Percentiles rank a stretch among this genome's conserved stretches.
Conservation (phyloP, 2,329 filamentous ascomycete species). For the Ustilaginoidea virens region DNA sequence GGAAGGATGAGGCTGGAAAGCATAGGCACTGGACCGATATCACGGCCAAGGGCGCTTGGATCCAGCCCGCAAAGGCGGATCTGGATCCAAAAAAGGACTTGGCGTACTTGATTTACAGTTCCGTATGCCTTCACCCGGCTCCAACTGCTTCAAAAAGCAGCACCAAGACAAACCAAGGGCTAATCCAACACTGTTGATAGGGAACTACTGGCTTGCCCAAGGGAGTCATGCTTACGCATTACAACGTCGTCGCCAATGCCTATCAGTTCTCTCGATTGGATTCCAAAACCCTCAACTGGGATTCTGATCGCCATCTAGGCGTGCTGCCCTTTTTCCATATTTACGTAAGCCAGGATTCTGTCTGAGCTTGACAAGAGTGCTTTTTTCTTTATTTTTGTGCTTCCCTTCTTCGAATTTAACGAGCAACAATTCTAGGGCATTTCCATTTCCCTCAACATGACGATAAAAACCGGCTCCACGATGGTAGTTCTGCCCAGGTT, state of each 20-base stretch:
- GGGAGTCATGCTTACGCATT: slow-evolving; percentile 74
- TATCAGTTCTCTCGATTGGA: slow-evolving; percentile 40
- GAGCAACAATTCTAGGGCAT: slow-evolving; percentile 15
- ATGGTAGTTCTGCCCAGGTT: slow-evolving; percentile 62
- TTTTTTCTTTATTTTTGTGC: neutral
- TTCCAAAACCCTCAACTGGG: slow-evolving; percentile 35
- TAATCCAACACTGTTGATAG: slow-evolving; percentile 7
- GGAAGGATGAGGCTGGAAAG: slow-evolving; percentile 37
- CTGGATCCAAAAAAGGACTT: slow-evolving; percentile 57
- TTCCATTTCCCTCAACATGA: slow-evolving; percentile 14
- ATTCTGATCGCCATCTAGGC: slow-evolving; percentile 58
- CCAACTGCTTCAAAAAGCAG: neutral
- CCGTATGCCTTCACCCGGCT: slow-evolving; percentile 18
- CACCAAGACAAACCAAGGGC: neutral
- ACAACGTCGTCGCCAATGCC: slow-evolving; percentile 66
- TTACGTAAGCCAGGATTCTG: too few species aligned
- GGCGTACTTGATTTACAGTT: slow-evolving; percentile 76
- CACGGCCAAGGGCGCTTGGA: slow-evolving; percentile 40
- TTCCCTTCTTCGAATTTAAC: too few species aligned
- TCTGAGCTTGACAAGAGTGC: too few species aligned
- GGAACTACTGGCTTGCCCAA: slow-evolving; percentile 88
- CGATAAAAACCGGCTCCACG: slow-evolving; percentile 45
- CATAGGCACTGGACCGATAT: slow-evolving; percentile 61
- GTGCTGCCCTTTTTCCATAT: slow-evolving; percentile 87
- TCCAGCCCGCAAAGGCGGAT: slow-evolving; percentile 36